A percentile compares a stretch with the other conserved stretches of the same genome.
Conservation (phyloP, 176 grass and related monocot genomes). For the Aegilops umbellulata region DNA sequence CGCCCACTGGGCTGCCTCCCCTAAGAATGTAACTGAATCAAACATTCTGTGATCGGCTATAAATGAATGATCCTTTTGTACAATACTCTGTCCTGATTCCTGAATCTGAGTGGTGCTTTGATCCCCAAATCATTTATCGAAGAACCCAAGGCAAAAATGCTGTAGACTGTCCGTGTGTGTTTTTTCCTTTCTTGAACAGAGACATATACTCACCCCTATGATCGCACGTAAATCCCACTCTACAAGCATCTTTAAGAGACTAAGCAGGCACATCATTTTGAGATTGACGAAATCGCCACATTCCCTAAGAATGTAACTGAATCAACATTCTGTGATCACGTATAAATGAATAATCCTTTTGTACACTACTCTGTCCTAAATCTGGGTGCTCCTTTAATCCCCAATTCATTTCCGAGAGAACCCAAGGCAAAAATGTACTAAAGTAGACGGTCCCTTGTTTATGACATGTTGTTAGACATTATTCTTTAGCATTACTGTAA, state of each 20-base stretch:
- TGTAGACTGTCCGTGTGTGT: no score
- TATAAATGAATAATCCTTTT: conserved; percentile 41
- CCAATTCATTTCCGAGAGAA: background rate
- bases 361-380: background rate
- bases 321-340: background rate
- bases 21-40: conserved; percentile 33
- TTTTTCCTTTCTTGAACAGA: no score
- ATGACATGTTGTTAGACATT: no score
- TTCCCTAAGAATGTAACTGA: conserved; percentile 32
- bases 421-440: no score
- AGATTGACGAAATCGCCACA: no score
- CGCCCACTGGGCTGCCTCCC: conserved; percentile 7
- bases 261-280: no score
- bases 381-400: background rate
- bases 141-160: no score
- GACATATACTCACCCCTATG: no score
- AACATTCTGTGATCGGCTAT: conserved; percentile 24
- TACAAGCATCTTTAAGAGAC: no score
- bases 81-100: background rate
- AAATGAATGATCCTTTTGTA: conserved; percentile 34
- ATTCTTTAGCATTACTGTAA: no score
- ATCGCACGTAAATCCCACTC: no score
- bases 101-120: background rate
- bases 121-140: background rate
- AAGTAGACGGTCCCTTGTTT: no score